Percentiles rank a stretch among this genome's conserved stretches.
Evolutionary conservation across 306 rosid genomes (phyloP).

Genomic region (Prunus padus): DNA sequence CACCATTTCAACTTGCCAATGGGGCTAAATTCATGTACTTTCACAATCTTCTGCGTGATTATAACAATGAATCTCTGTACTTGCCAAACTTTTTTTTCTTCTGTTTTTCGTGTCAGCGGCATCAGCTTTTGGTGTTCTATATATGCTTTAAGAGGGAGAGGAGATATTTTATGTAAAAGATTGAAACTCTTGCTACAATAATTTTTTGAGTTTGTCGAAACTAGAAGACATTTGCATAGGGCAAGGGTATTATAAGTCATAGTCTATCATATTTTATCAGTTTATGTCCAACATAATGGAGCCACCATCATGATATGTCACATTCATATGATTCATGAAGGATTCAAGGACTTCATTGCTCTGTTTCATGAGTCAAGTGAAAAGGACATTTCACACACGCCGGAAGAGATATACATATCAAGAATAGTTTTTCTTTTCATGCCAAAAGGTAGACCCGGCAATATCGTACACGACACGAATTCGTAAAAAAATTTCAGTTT

Average conservation of each 20-base stretch:
- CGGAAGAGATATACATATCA: not conserved
- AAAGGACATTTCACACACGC: conserved; percentile 24
- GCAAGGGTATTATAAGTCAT: conserved; percentile 14
- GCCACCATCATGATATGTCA: conserved; percentile 33
- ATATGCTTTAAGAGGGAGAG: no score
- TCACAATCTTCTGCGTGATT: no score
- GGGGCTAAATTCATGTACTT: no score
- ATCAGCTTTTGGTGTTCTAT: no score
- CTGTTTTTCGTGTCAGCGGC: no score
- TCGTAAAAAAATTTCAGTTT: no score
- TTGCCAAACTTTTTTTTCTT: no score
- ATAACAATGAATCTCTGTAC: no score
- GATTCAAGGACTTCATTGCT: not conserved
- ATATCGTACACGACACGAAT: no score
- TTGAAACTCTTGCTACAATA: not conserved
- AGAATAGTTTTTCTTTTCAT: not conserved
- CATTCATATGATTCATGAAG: conserved; percentile 17
- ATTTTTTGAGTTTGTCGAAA: not conserved
- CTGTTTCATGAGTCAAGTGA: not conserved
- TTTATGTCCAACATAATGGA: conserved; percentile 25
- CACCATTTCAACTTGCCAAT: no score
- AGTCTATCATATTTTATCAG: conserved; percentile 14
- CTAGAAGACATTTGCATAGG: not conserved
- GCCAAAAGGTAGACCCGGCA: no score
- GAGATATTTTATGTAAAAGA: no score